Conservation (phyloP, 1,139 yeast species). For the Protomyces pachydermus region DNA sequence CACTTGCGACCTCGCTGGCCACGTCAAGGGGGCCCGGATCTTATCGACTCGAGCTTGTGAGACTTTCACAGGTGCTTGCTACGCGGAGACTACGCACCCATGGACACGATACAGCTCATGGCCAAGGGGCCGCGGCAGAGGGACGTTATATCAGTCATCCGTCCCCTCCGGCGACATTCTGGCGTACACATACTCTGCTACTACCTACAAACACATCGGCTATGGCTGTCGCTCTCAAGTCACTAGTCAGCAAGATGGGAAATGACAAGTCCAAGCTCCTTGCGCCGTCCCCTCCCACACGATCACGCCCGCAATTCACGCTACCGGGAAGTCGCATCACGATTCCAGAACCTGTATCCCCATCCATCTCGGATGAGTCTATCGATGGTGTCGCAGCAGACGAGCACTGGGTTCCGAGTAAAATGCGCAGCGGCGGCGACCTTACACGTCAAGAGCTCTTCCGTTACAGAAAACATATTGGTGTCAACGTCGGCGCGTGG, state of each 20-base stretch:
- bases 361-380: not conserved
- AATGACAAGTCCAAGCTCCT: not conserved
- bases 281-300: not conserved
- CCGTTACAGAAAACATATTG: slow-evolving; percentile 55
- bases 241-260: not conserved
- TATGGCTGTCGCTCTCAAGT: not conserved
- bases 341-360: not conserved
- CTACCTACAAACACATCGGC: too few relatives aligned
- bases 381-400: not conserved
- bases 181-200: too few relatives aligned
- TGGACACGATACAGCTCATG: too few relatives aligned
- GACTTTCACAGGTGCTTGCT: not conserved
- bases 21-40: too few relatives aligned
- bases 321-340: not conserved
- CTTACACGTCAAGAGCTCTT: slow-evolving; percentile 29
- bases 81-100: too few relatives aligned
- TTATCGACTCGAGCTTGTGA: not conserved
- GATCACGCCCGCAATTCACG: not conserved
- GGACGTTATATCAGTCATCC: too few relatives aligned
- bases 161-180: too few relatives aligned
- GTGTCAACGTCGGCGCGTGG: slow-evolving; percentile 74
- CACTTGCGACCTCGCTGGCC: too few relatives aligned
- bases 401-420: not conserved
- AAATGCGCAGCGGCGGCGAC: not conserved
- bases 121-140: too few relatives aligned